These are phyloP conservation scores for Ogataea pini DNA, from an alignment of 805 yeast species.

Conservation along the genomic window DNA sequence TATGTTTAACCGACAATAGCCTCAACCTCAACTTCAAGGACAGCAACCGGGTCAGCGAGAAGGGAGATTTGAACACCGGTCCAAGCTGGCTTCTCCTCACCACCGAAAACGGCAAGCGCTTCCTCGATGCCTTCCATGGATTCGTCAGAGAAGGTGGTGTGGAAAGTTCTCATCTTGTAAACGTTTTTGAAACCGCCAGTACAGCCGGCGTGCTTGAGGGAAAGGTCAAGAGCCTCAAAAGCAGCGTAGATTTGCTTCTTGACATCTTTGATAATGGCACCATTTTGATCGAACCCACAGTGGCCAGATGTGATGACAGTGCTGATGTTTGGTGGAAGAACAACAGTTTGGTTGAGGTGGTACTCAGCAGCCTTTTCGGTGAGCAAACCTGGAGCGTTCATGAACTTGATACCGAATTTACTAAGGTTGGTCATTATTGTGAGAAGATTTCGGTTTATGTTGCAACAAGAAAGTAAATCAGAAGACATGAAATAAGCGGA, in stretches of 20 bases:
- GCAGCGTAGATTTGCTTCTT: not conserved
- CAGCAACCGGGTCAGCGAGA: not conserved
- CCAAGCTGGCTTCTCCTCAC: slow-evolving; percentile 7
- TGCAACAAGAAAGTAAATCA: too few relatives aligned
- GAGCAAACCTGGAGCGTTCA: not conserved
- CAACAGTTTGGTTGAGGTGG: slow-evolving; percentile 1
- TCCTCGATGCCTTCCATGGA: slow-evolving; percentile 1
- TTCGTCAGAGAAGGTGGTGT: not conserved
- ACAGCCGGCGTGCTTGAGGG: slow-evolving; percentile 4
- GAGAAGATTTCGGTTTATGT: too few relatives aligned
- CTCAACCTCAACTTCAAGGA: slow-evolving; percentile 1
- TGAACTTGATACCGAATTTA: not conserved
- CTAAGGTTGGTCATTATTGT: slow-evolving; percentile 2
- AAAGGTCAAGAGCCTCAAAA: not conserved
- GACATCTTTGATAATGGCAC: not conserved
- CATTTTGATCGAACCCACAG: slow-evolving; percentile 1
- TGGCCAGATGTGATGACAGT: slow-evolving; percentile 1
- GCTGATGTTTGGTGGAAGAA: not conserved
- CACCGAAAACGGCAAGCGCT: not conserved
- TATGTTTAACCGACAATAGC: not conserved
- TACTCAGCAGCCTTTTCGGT: slow-evolving; percentile 1
- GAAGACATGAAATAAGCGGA: too few relatives aligned
- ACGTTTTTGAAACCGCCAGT: slow-evolving; percentile 5
- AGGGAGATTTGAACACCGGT: slow-evolving; percentile 2
- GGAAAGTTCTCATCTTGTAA: slow-evolving; percentile 6